phyloP scores from a whole-genome alignment of 2,329 filamentous ascomycete species.

The Sporothrix mexicana region DNA sequence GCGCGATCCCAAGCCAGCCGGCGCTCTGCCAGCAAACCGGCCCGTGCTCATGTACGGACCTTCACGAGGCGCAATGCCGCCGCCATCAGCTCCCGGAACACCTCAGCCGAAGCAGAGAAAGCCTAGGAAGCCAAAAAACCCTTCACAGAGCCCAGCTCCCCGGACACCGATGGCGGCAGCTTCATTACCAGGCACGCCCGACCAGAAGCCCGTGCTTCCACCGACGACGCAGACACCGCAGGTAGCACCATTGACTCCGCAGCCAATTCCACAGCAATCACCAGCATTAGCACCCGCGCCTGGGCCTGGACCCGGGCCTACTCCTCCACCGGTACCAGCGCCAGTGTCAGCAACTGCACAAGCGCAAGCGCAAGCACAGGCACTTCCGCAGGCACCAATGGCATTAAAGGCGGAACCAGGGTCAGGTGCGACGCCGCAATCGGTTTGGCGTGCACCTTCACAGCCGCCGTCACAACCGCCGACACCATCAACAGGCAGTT shows the following conservation, averaged over 20 bases:
- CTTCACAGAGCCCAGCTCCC: slow-evolving; percentile 39
- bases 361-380: neutral
- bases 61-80: slow-evolving; percentile 66
- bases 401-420: neutral
- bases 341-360: neutral
- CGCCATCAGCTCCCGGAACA: slow-evolving; percentile 38
- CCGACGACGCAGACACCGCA: slow-evolving; percentile 11
- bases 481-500: neutral
- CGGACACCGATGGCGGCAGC: slow-evolving; percentile 37
- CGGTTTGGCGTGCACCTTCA: neutral
- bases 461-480: neutral
- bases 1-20: slow-evolving; percentile 64
- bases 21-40: slow-evolving; percentile 52
- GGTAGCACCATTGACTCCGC: slow-evolving; percentile 13
- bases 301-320: neutral
- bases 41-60: slow-evolving; percentile 71
- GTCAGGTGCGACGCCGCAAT: neutral
- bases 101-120: slow-evolving; percentile 43
- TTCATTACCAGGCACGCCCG: slow-evolving; percentile 22
- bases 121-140: slow-evolving; percentile 40
- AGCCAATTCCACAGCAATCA: slow-evolving; percentile 6
- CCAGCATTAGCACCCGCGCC: slow-evolving; percentile 7
- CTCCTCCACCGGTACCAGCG: neutral
- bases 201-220: slow-evolving; percentile 17
- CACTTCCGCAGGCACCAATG: neutral